Base-by-base conservation (phyloP, 2,329 filamentous ascomycete species). In the Curvularia lunata region DNA sequence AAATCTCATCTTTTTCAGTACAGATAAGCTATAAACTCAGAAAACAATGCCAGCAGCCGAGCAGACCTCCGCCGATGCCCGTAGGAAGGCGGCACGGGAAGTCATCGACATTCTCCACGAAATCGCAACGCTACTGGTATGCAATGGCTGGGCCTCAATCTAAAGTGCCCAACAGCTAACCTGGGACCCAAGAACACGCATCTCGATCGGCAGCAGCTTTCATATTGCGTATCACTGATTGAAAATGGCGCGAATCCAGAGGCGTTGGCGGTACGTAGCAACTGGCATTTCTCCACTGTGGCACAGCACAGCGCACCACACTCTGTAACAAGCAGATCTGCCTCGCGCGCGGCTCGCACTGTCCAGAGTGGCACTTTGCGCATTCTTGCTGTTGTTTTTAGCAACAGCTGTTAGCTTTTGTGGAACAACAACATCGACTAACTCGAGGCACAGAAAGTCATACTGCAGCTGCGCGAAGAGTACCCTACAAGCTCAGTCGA, bases 201-300 rank as follows among this genome's bases (percentile, higher is more conserved):
- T 64, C 87, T 99, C 45, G 93, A 97, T 77, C 88, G 94, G 30
- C 89, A 92, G 52, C 92, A 93, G 19, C 83, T 99, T 18, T 97
- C 93, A 3, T 91, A 97, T 62, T 99, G 95, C 78, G 94, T 98
- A 59, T 97, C 92, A 52, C 85, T 99, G 77, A 96, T 99, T 68
- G 95, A 99, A 79, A 97, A 97, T 73, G 95, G 95, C 13, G 92
- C 98, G 28, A 97, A 97, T 73, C 95, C 95, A 0, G 94, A 98
- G 76, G 95, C 94, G 1, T 82, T 99, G 30, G 93, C 94, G 23
- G 95, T 98, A 84, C 73, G 91, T 81, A 61, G 19, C 8, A 13
- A 46, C 30, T 38, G 30, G 34, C 18, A 48, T n/a, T 21, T 27
- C 30, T 41, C 38, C 41, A 40, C 25, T 53, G 56, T 47, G 54